Conservation (phyloP, 257 asterid genomes). For the Ligustrum vulgare region DNA sequence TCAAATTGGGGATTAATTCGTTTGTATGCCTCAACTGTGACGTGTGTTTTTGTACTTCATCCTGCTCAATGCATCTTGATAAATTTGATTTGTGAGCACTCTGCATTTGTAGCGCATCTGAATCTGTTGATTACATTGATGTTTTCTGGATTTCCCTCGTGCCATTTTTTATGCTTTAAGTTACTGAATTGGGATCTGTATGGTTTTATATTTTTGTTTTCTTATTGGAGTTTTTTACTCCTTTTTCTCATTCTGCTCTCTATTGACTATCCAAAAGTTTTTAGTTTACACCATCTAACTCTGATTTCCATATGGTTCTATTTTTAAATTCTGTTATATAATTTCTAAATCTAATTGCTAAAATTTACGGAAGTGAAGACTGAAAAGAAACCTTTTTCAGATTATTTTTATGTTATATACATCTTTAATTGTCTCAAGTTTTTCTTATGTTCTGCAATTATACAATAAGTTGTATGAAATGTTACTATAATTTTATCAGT, state of each 20-base stretch:
- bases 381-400: neutral
- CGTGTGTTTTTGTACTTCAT: constrained; percentile 4
- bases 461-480: constrained; percentile 6
- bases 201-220: neutral
- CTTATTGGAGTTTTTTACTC: constrained; percentile 11
- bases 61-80: constrained; percentile 7
- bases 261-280: neutral
- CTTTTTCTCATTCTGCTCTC: neutral
- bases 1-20: neutral
- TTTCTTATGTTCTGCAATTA: neutral
- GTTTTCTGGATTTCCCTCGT: neutral
- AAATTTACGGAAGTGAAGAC: neutral
- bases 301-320: neutral
- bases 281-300: neutral
- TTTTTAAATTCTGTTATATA: neutral
- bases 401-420: too few relatives aligned
- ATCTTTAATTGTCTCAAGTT: neutral
- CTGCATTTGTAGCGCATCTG: constrained; percentile 6
- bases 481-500: neutral
- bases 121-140: neutral
- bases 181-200: neutral
- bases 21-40: neutral
- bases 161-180: neutral
- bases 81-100: constrained; percentile 4
- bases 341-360: neutral